phyloP scores from a whole-genome alignment of 768 basidiomycete species.

The Favolaschia claudopus region DNA sequence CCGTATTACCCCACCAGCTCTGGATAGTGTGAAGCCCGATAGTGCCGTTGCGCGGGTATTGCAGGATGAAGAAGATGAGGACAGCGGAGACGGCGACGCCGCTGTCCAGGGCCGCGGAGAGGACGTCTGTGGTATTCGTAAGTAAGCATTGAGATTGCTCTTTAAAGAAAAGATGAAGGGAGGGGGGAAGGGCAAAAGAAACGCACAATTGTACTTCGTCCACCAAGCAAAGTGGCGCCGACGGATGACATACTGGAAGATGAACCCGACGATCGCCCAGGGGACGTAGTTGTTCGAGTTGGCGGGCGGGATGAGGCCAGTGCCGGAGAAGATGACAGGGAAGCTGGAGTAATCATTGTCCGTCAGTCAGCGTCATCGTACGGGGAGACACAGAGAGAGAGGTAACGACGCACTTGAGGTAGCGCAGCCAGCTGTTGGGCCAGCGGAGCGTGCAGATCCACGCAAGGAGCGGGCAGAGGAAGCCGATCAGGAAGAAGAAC shows the following conservation, averaged over 20 bases:
- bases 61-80: conserved; percentile 58
- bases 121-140: conserved; percentile 38
- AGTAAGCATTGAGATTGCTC: background rate
- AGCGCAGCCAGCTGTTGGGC: conserved; percentile 67
- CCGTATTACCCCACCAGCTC: conserved; percentile 60
- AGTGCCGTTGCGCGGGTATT: conserved; percentile 52
- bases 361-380: background rate
- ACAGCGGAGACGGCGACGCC: conserved; percentile 54
- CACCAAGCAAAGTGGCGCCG: conserved; percentile 70
- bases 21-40: conserved; percentile 50
- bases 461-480: conserved; percentile 61
- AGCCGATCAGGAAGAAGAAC: conserved; percentile 83
- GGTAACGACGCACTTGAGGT: conserved; percentile 62
- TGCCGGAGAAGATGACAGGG: conserved; percentile 68
- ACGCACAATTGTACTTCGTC: conserved; percentile 66
- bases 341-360: conserved; percentile 45
- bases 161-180: background rate
- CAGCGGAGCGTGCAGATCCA: conserved; percentile 65
- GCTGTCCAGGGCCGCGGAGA: conserved; percentile 63
- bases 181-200: background rate
- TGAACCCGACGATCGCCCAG: conserved; percentile 71
- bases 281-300: conserved; percentile 72
- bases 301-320: conserved; percentile 70
- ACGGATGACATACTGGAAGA: conserved; percentile 69
- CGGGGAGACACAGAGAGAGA: background rate